Conservation (phyloP, 495 filamentous ascomycete species). For the Neurospora sp. region DNA sequence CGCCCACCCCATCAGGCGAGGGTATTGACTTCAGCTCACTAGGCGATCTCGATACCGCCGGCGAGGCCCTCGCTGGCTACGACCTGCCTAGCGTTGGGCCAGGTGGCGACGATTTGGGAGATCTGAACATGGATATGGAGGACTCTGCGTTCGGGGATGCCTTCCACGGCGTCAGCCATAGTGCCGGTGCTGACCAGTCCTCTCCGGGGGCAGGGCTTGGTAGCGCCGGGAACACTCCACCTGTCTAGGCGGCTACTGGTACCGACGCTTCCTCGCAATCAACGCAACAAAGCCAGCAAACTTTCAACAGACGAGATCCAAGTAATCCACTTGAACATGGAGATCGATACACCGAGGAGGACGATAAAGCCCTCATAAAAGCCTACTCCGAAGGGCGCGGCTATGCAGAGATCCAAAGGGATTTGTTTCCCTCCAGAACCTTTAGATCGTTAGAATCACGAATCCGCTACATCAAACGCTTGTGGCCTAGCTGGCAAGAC, state of each 20-base stretch:
- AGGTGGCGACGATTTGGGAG: conserved; percentile 26
- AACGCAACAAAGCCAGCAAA: not conserved
- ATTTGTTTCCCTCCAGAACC: not conserved
- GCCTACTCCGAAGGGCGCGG: not conserved
- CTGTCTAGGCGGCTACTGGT: not conserved
- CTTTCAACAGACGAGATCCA: not conserved
- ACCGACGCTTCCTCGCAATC: not conserved
- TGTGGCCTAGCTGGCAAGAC: not conserved
- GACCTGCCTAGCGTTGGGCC: conserved; percentile 20
- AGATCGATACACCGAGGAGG: not conserved
- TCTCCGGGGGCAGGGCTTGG: not conserved
- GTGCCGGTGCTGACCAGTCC: not conserved
- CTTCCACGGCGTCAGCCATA: conserved; percentile 38
- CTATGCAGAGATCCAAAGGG: not conserved
- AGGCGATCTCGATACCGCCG: conserved; percentile 41
- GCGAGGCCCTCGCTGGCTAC: conserved; percentile 36
- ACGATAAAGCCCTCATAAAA: not conserved
- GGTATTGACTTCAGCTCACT: conserved; percentile 39
- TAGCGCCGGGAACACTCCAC: not conserved
- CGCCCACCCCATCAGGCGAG: conserved; percentile 24
- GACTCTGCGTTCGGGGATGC: conserved; percentile 48
- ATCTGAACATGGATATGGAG: conserved; percentile 40
- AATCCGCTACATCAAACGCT: not conserved
- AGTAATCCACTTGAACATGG: no score
- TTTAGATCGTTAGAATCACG: not conserved